Evolutionary conservation across 164 flowering plant species (phyloP).

Genomic region (Akebia trifoliata): DNA sequence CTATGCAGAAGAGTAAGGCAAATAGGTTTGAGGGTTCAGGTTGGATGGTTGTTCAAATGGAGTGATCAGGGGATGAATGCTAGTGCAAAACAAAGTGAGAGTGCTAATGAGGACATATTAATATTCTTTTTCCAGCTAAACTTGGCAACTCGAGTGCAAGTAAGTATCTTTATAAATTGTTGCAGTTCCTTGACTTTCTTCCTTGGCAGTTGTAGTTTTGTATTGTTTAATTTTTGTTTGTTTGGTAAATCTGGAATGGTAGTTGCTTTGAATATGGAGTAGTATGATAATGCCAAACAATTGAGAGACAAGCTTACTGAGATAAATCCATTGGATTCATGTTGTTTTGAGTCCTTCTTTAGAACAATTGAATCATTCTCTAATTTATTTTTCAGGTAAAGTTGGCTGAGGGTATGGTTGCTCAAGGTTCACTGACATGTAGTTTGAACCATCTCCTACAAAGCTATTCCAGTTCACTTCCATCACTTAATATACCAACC

Average conservation of each 20-base stretch:
- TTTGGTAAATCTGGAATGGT: conserved; percentile 23
- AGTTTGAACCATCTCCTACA: no score
- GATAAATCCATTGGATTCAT: conserved; percentile 32
- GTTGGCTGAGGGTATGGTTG: no score
- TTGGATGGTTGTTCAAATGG: conserved; percentile 76
- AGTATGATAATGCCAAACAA: conserved; percentile 82
- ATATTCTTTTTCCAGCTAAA: conserved; percentile 90
- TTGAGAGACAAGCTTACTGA: conserved; percentile 80
- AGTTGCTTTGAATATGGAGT: conserved; percentile 89
- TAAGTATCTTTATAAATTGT: conserved; percentile 18
- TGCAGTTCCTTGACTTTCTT: not conserved
- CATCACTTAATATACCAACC: no score
- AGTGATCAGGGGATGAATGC: conserved; percentile 49
- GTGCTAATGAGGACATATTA: conserved; percentile 83
- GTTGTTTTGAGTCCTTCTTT: not conserved
- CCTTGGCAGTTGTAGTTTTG: not conserved
- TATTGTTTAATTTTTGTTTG: not conserved
- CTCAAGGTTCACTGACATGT: no score
- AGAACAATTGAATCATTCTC: no score
- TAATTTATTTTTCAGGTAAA: no score
- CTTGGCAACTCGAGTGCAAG: conserved; percentile 89
- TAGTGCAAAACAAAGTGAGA: conserved; percentile 72
- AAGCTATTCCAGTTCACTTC: no score
- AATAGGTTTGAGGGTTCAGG: conserved; percentile 41
- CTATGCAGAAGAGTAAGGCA: conserved; percentile 22